Base-by-base conservation (phyloP, 345 rosid species). In the Hibiscus syriacus region DNA sequence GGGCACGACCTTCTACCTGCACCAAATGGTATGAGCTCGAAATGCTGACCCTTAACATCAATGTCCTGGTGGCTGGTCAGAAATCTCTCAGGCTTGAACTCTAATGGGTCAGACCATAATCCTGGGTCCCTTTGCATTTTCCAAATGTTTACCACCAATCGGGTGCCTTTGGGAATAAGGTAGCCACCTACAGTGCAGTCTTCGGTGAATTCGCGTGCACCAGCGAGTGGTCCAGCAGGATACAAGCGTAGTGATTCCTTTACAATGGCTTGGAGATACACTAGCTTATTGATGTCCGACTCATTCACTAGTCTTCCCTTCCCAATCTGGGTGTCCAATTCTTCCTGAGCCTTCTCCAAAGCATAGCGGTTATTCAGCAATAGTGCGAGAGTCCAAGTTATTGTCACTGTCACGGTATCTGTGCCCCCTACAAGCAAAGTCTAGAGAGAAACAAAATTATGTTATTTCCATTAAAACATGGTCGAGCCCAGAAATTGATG, bases 11-110 rank as follows among this genome's bases (percentile, higher is more conserved):
- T 70, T 49, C 88, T 75, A 1, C 88, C 84, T 3, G 71, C 41
- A 32, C 88, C 84, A 64, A 84, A 84, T 14, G 88, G 85, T 7
- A 81, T 55, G 6, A 77, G 56, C 19, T 71, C 81, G 26, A 74
- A 79, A 70, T 75, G 43, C 48, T 69, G 71, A 5, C 83, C 85
- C 45, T 26, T 73, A 1, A 77, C 76, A 50, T 79, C 80, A 26
- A 79, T 50, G 11, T 77, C 73, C 26, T 30, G 60, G 50, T 77
- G 73, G 20, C 60, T 78, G 1, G 61, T 71, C 1, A 82, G 16
- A 52, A 83, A 83, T 26, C 85, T 74, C 38, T 83, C 79, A 0
- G 84, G 87, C 54, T 45, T 59, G 62, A 80, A 81, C 67, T 77
- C 80, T 14, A 54, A 2, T 0, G 83, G 80, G 19, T 80, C 73